A percentile compares a stretch with the other conserved stretches of the same genome.
Conservation (phyloP, 257 asterid species). For the Echites panduratus region DNA sequence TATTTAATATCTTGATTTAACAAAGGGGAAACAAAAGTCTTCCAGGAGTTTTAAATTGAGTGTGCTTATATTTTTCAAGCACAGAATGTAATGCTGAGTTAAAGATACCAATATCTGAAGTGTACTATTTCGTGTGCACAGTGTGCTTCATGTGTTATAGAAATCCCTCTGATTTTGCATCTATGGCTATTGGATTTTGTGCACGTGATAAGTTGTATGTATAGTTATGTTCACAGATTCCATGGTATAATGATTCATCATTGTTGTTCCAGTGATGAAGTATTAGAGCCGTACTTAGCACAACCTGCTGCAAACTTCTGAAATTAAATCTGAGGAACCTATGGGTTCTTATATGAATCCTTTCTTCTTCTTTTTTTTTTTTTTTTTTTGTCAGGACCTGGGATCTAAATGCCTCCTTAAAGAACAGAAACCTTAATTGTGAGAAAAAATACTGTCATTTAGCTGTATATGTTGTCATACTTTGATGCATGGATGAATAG, state of each 20-base stretch:
- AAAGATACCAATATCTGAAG: not conserved
- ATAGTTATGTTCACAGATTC: not conserved
- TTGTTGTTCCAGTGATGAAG: not conserved
- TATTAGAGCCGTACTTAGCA: not conserved
- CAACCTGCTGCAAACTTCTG: not conserved
- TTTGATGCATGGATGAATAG: not conserved
- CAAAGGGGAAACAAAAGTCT: not conserved
- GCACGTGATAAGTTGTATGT: not conserved
- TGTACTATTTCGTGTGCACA: not conserved
- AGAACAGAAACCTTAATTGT: not conserved
- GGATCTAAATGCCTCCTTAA: not conserved
- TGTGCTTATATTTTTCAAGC: not conserved
- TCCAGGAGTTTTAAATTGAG: not conserved
- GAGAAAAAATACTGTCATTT: not conserved
- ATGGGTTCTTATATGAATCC: not conserved
- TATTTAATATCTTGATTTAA: not conserved
- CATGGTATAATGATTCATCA: not conserved
- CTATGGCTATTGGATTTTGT: not conserved
- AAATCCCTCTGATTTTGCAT: not conserved
- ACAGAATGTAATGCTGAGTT: not conserved
- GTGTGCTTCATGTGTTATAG: not conserved
- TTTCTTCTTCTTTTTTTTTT: not conserved
- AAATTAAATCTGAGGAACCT: not conserved
- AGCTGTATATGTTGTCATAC: not conserved
- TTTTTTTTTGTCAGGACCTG: not conserved